phyloP scores from a whole-genome alignment of 441 rosid species.

The Francoa sonchifolia region DNA sequence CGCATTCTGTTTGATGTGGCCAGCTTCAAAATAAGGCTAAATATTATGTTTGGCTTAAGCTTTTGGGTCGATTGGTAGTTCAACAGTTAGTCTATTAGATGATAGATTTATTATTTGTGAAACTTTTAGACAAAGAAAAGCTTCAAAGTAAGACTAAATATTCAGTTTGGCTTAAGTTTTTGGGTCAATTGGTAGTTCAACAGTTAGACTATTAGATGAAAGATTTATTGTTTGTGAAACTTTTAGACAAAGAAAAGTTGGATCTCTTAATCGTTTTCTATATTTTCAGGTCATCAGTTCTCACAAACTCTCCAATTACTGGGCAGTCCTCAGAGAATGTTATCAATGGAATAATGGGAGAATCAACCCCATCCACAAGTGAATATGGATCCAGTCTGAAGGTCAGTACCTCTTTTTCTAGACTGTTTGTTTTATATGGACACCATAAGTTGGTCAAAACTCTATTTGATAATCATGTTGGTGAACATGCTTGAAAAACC shows the following conservation, averaged over 20 bases:
- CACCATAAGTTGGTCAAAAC: too few species aligned
- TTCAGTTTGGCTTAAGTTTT: too few species aligned
- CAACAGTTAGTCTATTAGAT: neutral
- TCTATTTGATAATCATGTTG: too few species aligned
- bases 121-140: neutral
- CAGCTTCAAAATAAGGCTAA: too few species aligned
- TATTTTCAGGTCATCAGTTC: constrained; percentile 46
- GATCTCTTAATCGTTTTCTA: neutral
- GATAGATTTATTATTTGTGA: neutral
- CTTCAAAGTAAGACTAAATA: too few species aligned
- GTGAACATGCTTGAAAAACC: too few species aligned
- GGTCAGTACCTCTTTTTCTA: constrained; percentile 33
- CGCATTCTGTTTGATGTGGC: too few species aligned
- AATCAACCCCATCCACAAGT: constrained; percentile 42
- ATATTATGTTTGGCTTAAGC: too few species aligned
- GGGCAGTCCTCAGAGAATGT: constrained; percentile 60
- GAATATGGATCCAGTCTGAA: constrained; percentile 49
- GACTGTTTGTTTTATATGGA: neutral
- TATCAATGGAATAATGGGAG: constrained; percentile 42
- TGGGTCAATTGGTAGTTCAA: neutral
- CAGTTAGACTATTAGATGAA: neutral
- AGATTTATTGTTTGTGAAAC: neutral
- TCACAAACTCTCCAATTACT: constrained; percentile 30
- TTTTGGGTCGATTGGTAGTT: neutral
- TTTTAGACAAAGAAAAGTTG: neutral